Evolutionary conservation across 495 filamentous ascomycete genomes (phyloP).

Genomic region (Articulospora tetracladia): DNA sequence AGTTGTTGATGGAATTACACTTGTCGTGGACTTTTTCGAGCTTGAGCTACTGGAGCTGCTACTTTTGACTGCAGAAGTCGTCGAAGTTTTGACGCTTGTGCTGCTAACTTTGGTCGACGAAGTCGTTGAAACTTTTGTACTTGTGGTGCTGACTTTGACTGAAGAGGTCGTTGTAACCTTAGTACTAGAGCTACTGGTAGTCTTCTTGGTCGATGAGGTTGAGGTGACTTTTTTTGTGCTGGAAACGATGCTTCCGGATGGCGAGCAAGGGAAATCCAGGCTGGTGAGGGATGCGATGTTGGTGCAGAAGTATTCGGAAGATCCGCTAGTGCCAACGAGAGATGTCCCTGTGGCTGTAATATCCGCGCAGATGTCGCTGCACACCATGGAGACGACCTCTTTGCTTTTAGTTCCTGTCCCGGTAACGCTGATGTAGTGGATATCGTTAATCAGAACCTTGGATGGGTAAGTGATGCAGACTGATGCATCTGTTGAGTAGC

Average conservation of each 20-base stretch:
- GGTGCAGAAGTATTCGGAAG: slow-evolving; percentile 5
- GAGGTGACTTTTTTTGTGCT: not conserved
- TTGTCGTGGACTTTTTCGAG: no score
- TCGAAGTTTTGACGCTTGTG: no score
- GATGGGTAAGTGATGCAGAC: not conserved
- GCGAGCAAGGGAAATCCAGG: slow-evolving; percentile 7
- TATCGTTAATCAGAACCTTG: slow-evolving; percentile 7
- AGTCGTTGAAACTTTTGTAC: not conserved
- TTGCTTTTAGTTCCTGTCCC: slow-evolving; percentile 7
- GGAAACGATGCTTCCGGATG: not conserved
- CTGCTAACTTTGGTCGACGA: no score
- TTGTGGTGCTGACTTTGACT: not conserved
- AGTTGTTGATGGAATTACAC: no score
- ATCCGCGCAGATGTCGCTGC: not conserved
- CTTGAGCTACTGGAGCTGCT: no score
- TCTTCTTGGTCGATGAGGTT: not conserved
- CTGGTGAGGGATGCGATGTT: not conserved
- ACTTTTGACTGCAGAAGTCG: no score
- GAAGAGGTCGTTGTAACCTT: not conserved
- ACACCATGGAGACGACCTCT: slow-evolving; percentile 7
- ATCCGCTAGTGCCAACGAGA: not conserved
- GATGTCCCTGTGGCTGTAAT: slow-evolving; percentile 5
- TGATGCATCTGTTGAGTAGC: slow-evolving; percentile 3
- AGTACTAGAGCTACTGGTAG: not conserved
- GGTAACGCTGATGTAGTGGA: slow-evolving; percentile 7